These are phyloP conservation scores for Pseudocercospora eumusae DNA, from an alignment of 2,329 filamentous ascomycete species.

Conservation along the genomic window DNA sequence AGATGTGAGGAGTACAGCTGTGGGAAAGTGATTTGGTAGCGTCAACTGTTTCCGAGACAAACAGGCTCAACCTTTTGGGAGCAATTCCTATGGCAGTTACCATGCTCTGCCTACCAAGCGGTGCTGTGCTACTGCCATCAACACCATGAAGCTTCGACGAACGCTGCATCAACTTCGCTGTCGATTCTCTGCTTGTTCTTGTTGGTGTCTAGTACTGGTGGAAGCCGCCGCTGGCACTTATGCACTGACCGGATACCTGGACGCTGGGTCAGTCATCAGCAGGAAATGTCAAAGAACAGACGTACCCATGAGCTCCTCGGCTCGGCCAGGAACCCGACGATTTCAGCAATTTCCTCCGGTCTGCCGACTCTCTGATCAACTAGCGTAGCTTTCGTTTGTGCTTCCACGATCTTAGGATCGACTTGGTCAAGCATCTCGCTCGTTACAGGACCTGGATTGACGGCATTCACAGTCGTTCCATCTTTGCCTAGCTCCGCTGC, in stretches of 20 bases:
- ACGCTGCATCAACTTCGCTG: background rate
- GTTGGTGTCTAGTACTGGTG: slow-evolving; percentile 23
- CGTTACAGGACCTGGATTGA: slow-evolving; percentile 61
- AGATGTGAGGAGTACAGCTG: background rate
- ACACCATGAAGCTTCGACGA: too few species aligned
- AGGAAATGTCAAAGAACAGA: background rate
- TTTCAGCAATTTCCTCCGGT: slow-evolving; percentile 56
- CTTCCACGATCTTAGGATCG: slow-evolving; percentile 51
- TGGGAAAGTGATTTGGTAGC: background rate
- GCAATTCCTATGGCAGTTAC: too few species aligned
- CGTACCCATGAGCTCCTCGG: slow-evolving; percentile 34
- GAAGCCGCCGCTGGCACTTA: slow-evolving; percentile 57
- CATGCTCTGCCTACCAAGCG: too few species aligned
- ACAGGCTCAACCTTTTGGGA: too few species aligned
- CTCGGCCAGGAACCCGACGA: slow-evolving; percentile 59
- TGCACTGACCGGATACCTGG: slow-evolving; percentile 54
- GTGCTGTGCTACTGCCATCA: too few species aligned
- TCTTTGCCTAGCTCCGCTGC: slow-evolving; percentile 59
- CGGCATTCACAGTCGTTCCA: slow-evolving; percentile 63
- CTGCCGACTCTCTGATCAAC: slow-evolving; percentile 55
- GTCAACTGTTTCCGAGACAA: too few species aligned
- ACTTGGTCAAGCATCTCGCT: slow-evolving; percentile 61
- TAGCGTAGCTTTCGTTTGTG: slow-evolving; percentile 55
- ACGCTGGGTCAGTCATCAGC: background rate
- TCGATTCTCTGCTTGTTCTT: background rate